Evolutionary conservation across 305 asterid genomes (phyloP), one percentile per base, ranked within the genome.

Genomic region (Fraxinus paxiana): DNA sequence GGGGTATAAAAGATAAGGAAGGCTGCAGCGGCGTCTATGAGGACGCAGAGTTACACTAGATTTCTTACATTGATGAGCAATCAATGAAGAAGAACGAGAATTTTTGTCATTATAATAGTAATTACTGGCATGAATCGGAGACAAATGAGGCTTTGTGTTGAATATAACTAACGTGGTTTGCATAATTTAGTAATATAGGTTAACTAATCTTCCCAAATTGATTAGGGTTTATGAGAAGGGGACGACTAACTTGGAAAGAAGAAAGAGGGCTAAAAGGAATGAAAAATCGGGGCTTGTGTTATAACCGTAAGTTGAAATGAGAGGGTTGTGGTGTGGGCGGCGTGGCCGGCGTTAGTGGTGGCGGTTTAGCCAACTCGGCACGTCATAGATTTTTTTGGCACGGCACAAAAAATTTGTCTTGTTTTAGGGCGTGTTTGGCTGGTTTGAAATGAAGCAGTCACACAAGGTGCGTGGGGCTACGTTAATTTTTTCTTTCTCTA

Each of bases 71-170:
- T 83, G 88, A 77, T 65, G 85, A 84, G 84, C 79, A 34, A 87
- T 56, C 75, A 81, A 30, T 9, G 82, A 35, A 31, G 80, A 82
- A 81, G 87, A 76, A 63, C 77, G 30, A 81, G 31, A 89, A 79
- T 78, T 89, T 80, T 79, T 87, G 43, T 74, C 74, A 10, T 76
- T 51, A 31, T 56, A 28, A 24, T 70, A 73, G 41, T 69, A 48
- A 83, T 28, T 81, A 73, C 72, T 88, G 72, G 83, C 82, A 73
- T 88, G 90, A 87, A 88, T 82, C 63, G 93, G 91, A 72, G 92
- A 89, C 83, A 91, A 75, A 24, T 85, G 80, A 48, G 96, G 97
- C 61, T 91, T 92, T 2, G 96, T 84, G 82, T 87, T 88, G 89
- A 90, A 89, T 78, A 85, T 76, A 80, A 85, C 84, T 46, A 90